phyloP scores from a whole-genome alignment of 192 early-diverging fungal species.

The Mortierella hygrophila region DNA sequence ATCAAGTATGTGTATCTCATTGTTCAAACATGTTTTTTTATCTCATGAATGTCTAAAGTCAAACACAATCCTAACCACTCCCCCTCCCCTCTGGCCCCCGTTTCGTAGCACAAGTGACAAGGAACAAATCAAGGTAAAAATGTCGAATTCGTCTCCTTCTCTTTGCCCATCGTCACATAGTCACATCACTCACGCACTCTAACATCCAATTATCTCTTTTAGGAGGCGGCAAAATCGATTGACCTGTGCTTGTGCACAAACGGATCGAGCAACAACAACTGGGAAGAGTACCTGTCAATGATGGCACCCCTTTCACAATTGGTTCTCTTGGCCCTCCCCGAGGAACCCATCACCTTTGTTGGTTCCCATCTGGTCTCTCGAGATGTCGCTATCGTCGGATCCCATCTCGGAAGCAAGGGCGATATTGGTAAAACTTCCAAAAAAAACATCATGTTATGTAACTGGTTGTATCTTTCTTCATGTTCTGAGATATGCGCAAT shows the following conservation, averaged over 20 bases:
- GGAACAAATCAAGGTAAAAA: conserved; percentile 10
- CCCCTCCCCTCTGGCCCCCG: not conserved
- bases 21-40: not conserved
- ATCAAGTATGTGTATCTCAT: conserved; percentile 9
- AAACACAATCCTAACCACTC: not conserved
- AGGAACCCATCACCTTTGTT: conserved; percentile 62
- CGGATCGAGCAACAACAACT: conserved; percentile 54
- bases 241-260: conserved; percentile 47
- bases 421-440: conserved; percentile 1
- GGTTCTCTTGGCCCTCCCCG: conserved; percentile 72
- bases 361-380: conserved; percentile 60
- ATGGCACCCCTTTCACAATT: conserved; percentile 68
- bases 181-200: not conserved
- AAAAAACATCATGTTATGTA: not conserved
- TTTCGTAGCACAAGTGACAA: conserved; percentile 1
- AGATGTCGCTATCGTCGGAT: conserved; percentile 74
- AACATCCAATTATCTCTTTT: not conserved
- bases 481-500: too few species aligned
- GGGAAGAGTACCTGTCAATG: conserved; percentile 59
- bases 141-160: not conserved
- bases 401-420: conserved; percentile 57
- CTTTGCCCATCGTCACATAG: too few species aligned
- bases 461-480: not conserved
- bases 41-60: not conserved
- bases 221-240: conserved; percentile 13